These are phyloP conservation scores for Gracilariopsis chorda DNA, from an alignment of 23 red algal species.

Conservation along the genomic window DNA sequence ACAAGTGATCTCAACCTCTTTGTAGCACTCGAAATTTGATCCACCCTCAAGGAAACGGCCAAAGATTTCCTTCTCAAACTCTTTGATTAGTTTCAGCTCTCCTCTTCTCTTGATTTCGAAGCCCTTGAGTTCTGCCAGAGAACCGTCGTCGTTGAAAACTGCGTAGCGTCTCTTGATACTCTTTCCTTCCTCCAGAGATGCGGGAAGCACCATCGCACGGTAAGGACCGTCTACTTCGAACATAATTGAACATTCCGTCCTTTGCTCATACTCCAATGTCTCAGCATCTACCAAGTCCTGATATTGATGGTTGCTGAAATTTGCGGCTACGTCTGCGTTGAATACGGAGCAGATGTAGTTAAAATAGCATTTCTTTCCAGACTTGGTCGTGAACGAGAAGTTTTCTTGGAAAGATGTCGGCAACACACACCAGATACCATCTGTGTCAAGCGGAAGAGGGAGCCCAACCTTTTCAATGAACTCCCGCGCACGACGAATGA, in stretches of 20 bases:
- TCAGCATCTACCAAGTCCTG: conserved; percentile 72
- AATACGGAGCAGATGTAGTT: conserved; percentile 92
- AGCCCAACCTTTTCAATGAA: conserved; percentile 92
- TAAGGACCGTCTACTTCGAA: conserved; percentile 99
- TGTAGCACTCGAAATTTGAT: conserved; percentile 67
- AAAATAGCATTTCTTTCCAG: conserved; percentile 43
- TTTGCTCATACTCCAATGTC: conserved; percentile 55
- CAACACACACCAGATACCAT: conserved; percentile 99
- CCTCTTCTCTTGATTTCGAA: conserved; percentile 99
- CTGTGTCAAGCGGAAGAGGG: conserved; percentile 93
- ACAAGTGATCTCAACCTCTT: conserved; percentile 66
- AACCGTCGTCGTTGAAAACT: conserved; percentile 93
- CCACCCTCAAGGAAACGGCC: conserved; percentile 74
- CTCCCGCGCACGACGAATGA: conserved; percentile 93
- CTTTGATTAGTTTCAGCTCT: conserved; percentile 98
- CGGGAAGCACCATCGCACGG: conserved; percentile 94
- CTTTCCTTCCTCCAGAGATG: conserved; percentile 93
- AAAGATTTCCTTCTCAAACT: conserved; percentile 95
- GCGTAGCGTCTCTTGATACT: conserved; percentile 99
- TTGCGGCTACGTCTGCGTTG: conserved; percentile 77
- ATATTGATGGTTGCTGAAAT: conserved; percentile 98
- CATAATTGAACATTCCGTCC: conserved; percentile 88
- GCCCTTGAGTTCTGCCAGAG: conserved; percentile 94
- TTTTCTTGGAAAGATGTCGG: conserved; percentile 90
- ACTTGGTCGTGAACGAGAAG: conserved; percentile 51